Conservation (phyloP, 1,284 basidiomycete species). For the Cutaneotrichosporon arboriforme region DNA sequence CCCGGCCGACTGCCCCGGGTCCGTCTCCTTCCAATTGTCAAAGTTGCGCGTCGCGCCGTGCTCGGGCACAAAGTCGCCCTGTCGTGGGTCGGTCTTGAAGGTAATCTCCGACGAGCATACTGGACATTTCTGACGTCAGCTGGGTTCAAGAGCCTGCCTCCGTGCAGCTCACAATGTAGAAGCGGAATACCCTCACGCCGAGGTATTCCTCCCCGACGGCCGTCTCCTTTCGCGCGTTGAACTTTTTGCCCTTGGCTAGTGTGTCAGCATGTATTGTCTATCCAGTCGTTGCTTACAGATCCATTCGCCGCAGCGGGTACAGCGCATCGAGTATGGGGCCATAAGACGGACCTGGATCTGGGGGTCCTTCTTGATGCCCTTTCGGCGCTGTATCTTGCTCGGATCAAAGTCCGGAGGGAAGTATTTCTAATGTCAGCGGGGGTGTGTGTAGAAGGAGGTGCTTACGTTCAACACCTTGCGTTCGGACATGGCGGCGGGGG, state of each 20-base stretch:
- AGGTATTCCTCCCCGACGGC: conserved; percentile 95
- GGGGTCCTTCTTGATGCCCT: conserved; percentile 67
- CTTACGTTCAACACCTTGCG: conserved; percentile 71
- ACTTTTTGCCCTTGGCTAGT: conserved; percentile 84
- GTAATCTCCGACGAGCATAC: conserved; percentile 96
- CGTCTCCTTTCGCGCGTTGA: conserved; percentile 98
- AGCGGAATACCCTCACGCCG: conserved; percentile 72
- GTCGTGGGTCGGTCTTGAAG: conserved; percentile 99
- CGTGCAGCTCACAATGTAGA: conserved; percentile 44
- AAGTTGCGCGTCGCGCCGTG: conserved; percentile 92
- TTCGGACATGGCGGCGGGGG: conserved; percentile 63
- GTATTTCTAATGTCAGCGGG: conserved; percentile 12
- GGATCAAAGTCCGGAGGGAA: conserved; percentile 86
- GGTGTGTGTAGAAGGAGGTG: conserved; percentile 24
- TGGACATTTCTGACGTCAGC: conserved; percentile 57
- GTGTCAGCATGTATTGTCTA: neutral
- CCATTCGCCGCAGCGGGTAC: conserved; percentile 94
- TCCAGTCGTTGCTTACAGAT: conserved; percentile 59
- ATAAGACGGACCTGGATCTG: conserved; percentile 97
- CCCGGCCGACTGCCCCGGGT: conserved; percentile 32
- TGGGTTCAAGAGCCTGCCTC: conserved; percentile 4
- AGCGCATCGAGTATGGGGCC: conserved; percentile 98
- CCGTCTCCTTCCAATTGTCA: conserved; percentile 53
- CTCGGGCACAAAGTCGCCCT: conserved; percentile 86
- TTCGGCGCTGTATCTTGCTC: conserved; percentile 83